phyloP scores from a whole-genome alignment of 73 alveolate species.

The Paramecium biaurelia region DNA sequence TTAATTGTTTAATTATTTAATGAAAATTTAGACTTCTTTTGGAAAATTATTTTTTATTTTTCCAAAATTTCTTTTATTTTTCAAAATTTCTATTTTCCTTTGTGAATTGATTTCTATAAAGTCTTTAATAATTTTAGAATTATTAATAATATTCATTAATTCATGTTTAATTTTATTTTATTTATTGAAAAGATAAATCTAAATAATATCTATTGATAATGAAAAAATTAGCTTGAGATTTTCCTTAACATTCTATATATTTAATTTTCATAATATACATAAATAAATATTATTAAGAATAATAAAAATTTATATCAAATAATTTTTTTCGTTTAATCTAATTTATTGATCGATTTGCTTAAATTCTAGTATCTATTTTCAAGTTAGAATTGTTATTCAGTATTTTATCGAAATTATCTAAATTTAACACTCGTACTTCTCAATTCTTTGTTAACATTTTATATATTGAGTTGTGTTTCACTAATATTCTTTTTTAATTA shows the following conservation, averaged over 20 bases:
- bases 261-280: no score
- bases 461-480: not conserved
- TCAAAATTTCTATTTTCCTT: not conserved
- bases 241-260: no score
- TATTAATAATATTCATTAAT: no score
- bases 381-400: not conserved
- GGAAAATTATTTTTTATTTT: no score
- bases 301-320: not conserved
- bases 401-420: not conserved
- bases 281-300: not conserved
- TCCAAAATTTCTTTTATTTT: no score
- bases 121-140: not conserved
- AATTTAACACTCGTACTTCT: not conserved
- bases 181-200: not conserved
- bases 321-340: not conserved
- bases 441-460: not conserved
- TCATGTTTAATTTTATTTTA: no score
- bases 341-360: not conserved
- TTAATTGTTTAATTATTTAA: not conserved
- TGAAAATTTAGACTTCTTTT: not conserved
- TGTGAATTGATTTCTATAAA: no score
- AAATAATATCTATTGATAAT: not conserved
- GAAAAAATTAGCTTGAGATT: no score
- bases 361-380: not conserved
- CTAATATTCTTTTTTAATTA: not conserved